Evolutionary conservation across 2,329 filamentous ascomycete species (phyloP), one percentile per base, ranked within the genome.

Genomic region (Teratosphaeria gauchensis): DNA sequence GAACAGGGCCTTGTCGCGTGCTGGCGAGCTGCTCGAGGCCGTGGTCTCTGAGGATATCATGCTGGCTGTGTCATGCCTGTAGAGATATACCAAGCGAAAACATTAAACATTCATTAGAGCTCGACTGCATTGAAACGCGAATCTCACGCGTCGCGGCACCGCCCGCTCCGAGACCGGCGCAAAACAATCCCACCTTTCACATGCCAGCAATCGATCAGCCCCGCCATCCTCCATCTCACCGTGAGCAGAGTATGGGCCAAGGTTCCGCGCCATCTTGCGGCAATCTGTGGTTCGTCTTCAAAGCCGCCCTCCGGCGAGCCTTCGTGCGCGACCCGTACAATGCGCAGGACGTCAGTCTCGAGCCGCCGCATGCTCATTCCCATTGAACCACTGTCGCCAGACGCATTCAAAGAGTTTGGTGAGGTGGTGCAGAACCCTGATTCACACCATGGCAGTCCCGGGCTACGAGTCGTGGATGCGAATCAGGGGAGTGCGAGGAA

Each of bases 401-500:
- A 79, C 4, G 76, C 82, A 56, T 97, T 96, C 74, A 78, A 84
- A 14, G 80, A 83, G 51, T 99, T 95, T 73, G 94, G 94, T 71
- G 86, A 88, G 58, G 90, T 94, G 53, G 82, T 96, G 65, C 77
- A 85, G 70, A 90, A 92, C 70, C 61, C 80, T 82, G 51, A 74
- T 78, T 68, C 71, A 84, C 63, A 71, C 71, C 63, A 74, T 81
- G 59, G 57, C 31, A 53, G 56, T 35, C 62, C 65, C n/a, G 59
- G 58, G 21, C 54, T 82, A 58, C 76, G 85, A 4, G 65, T 66
- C 33, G 79, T 83, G 2, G 83, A 85, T 53, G 83, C 83, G 53
- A 97, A 97, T 78, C 92, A 97, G 77, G 89, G 89, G 68, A 87
- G 86, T 24, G 92, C 94, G 16, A 84, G 92, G 69, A 95, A 95